phyloP scores from a whole-genome alignment of 495 filamentous ascomycete species.

The Penicillium bovifimosum region DNA sequence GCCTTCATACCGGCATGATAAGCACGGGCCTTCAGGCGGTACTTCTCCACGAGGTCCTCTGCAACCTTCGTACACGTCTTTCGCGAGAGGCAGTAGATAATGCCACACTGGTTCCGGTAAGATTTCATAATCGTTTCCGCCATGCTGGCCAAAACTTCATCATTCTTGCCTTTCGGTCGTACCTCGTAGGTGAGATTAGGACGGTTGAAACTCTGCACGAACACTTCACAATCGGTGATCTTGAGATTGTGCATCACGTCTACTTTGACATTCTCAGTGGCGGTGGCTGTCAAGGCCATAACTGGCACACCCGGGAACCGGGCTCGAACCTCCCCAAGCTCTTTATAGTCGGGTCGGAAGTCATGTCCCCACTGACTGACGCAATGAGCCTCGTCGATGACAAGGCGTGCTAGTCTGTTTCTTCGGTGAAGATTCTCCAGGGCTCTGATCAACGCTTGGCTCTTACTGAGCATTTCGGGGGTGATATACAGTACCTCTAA shows the following conservation, averaged over 20 bases:
- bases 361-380: constrained; percentile 99
- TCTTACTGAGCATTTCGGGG: constrained; percentile 92
- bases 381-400: constrained; percentile 97
- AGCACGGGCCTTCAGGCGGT: constrained; percentile 67
- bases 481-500: constrained; percentile 90
- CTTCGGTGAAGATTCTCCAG: constrained; percentile 59
- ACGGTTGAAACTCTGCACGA: constrained; percentile 89
- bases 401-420: constrained; percentile 74
- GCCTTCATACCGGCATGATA: constrained; percentile 79
- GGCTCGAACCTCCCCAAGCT: constrained; percentile 63
- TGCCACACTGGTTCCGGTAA: constrained; percentile 72
- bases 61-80: constrained; percentile 78
- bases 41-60: constrained; percentile 50
- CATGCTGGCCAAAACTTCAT: constrained; percentile 59
- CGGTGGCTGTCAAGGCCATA: constrained; percentile 93
- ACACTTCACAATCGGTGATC: constrained; percentile 69
- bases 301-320: constrained; percentile 73
- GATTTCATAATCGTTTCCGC: constrained; percentile 60
- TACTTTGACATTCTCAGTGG: constrained; percentile 82
- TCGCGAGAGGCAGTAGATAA: constrained; percentile 89
- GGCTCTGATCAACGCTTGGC: constrained; percentile 50
- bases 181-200: constrained; percentile 89
- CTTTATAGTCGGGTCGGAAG: constrained; percentile 94
- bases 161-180: constrained; percentile 48
- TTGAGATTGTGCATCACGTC: constrained; percentile 85